These are phyloP conservation scores for Geotrichum cucujoidarum DNA, from an alignment of 1,139 yeast species.

Conservation along the genomic window DNA sequence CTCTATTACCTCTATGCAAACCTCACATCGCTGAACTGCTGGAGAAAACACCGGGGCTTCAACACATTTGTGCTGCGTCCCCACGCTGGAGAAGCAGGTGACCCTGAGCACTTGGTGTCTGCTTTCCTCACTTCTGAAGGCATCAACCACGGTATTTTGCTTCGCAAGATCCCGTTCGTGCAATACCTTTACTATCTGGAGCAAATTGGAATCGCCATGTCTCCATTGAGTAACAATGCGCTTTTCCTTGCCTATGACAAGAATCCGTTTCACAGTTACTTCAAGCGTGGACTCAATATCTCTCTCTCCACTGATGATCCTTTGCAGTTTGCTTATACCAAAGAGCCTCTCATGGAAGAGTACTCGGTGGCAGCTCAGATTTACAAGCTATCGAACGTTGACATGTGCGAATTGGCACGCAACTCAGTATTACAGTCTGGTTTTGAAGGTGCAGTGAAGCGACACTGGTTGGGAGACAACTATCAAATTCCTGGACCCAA, in stretches of 20 bases:
- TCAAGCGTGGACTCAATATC: conserved; percentile 88
- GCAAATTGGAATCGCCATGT: conserved; percentile 98
- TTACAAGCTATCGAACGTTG: conserved; percentile 87
- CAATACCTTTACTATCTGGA: conserved; percentile 90
- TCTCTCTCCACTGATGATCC: conserved; percentile 92
- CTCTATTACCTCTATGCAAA: conserved; percentile 84
- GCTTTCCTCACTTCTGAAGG: conserved; percentile 88
- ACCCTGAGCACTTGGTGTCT: conserved; percentile 90
- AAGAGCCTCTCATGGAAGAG: conserved; percentile 97
- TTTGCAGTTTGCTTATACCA: conserved; percentile 89
- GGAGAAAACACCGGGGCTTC: conserved; percentile 67
- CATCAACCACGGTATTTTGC: conserved; percentile 88
- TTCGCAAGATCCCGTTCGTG: conserved; percentile 89
- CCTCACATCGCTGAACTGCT: conserved; percentile 75
- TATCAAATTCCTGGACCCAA: conserved; percentile 58
- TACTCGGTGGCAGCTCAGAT: conserved; percentile 97
- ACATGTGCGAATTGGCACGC: conserved; percentile 87
- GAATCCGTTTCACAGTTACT: conserved; percentile 84
- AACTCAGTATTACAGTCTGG: conserved; percentile 90
- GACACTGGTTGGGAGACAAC: conserved; percentile 85
- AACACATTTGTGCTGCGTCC: conserved; percentile 93
- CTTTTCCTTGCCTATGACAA: conserved; percentile 91
- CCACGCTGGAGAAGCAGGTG: conserved; percentile 99
- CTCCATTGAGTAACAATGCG: conserved; percentile 95
- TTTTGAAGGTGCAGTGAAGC: conserved; percentile 77